A percentile compares a stretch with the other conserved stretches of the same genome.
Evolutionary conservation across 768 basidiomycete genomes (phyloP).

Genomic region (Trametes cubensis): DNA sequence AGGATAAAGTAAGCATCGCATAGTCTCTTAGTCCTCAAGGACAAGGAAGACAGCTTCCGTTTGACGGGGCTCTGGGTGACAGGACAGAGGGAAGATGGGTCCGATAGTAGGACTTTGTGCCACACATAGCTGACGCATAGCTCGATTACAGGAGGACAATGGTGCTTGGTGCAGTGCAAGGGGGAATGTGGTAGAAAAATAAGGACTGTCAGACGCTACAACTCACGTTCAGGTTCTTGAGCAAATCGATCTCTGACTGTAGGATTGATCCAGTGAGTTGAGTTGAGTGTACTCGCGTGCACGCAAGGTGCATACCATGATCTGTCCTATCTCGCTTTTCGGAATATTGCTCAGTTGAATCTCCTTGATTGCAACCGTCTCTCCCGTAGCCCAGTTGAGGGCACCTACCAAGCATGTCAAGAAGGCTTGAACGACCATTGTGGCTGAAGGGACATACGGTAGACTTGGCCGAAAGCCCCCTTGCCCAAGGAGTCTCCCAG

Average conservation of each 20-base stretch:
- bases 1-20: not conserved
- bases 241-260: slow-evolving; percentile 94
- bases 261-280: not conserved
- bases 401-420: slow-evolving; percentile 53
- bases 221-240: slow-evolving; percentile 93
- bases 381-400: slow-evolving; percentile 94
- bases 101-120: not conserved
- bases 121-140: not conserved
- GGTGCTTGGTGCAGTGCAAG: too few species aligned
- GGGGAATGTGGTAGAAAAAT: not conserved
- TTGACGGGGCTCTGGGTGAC: too few species aligned
- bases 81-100: too few species aligned
- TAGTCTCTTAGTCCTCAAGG: too few species aligned
- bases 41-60: too few species aligned
- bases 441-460: slow-evolving; percentile 60
- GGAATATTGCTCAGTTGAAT: slow-evolving; percentile 94
- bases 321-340: slow-evolving; percentile 90
- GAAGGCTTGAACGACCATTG: not conserved
- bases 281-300: not conserved
- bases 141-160: too few species aligned
- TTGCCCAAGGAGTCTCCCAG: slow-evolving; percentile 95
- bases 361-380: slow-evolving; percentile 98
- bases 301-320: slow-evolving; percentile 70
- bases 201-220: not conserved
- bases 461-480: slow-evolving; percentile 96